These are phyloP conservation scores for Rhododendron williamsianum DNA, from an alignment of 148 eudicot genomes.

Conservation along the genomic window DNA sequence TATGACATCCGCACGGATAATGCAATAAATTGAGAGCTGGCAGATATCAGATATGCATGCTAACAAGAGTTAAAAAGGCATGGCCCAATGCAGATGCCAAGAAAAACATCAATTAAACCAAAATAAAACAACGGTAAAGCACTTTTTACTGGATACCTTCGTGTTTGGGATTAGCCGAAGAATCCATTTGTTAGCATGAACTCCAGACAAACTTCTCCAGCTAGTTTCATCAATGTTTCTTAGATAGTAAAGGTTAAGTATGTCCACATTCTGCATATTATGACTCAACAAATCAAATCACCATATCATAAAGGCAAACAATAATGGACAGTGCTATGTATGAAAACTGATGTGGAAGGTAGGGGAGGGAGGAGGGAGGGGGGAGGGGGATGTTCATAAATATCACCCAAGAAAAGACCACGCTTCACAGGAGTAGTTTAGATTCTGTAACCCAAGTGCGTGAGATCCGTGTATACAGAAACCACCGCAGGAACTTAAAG, in stretches of 20 bases:
- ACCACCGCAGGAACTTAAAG: neutral
- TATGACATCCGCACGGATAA: slow-evolving; percentile 3
- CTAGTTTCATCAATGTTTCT: slow-evolving; percentile 53
- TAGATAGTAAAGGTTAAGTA: slow-evolving; percentile 31
- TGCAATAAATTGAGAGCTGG: neutral
- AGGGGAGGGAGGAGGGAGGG: neutral
- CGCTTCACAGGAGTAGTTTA: neutral
- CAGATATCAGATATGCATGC: neutral
- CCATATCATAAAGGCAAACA: neutral
- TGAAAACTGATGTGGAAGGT: neutral
- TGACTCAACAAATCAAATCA: neutral
- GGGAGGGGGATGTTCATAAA: neutral
- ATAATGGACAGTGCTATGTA: neutral
- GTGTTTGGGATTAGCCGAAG: slow-evolving; percentile 54
- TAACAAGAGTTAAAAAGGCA: neutral
- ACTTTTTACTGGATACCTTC: slow-evolving; percentile 30
- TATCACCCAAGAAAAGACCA: neutral
- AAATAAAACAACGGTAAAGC: neutral
- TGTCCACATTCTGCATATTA: slow-evolving; percentile 45
- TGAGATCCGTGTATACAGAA: slow-evolving; percentile 3
- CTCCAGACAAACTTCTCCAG: slow-evolving; percentile 57
- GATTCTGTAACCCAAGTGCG: neutral
- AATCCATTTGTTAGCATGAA: slow-evolving; percentile 50
- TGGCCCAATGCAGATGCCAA: neutral
- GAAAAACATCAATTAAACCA: neutral